Evolutionary conservation across 805 yeast genomes (phyloP).

Genomic region (Yamadazyma philogaea): DNA sequence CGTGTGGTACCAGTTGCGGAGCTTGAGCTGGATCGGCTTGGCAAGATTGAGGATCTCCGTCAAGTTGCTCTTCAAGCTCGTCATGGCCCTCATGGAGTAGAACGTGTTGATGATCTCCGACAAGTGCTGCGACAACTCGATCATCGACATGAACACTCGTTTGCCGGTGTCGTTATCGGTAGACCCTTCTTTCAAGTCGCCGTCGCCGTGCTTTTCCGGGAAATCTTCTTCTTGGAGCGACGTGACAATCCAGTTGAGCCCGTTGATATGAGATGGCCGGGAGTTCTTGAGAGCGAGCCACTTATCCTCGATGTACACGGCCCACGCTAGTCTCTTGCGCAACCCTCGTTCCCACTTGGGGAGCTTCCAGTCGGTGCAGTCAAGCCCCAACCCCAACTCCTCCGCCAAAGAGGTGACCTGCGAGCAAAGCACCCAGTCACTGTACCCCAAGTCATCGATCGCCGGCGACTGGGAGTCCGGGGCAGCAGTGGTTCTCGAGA

Average conservation of each 20-base stretch:
- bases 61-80: slow-evolving; percentile 47
- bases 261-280: slow-evolving; percentile 77
- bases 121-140: slow-evolving; percentile 62
- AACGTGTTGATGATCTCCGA: slow-evolving; percentile 71
- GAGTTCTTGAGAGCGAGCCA: slow-evolving; percentile 84
- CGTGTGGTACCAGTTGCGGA: slow-evolving; percentile 76
- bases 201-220: slow-evolving; percentile 63
- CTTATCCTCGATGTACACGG: slow-evolving; percentile 86
- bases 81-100: slow-evolving; percentile 67
- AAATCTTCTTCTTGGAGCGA: slow-evolving; percentile 71
- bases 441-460: slow-evolving; percentile 41
- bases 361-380: slow-evolving; percentile 85
- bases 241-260: slow-evolving; percentile 76
- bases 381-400: slow-evolving; percentile 87
- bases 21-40: slow-evolving; percentile 71
- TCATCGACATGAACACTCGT: slow-evolving; percentile 62
- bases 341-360: slow-evolving; percentile 95
- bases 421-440: slow-evolving; percentile 82
- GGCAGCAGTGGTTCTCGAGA: slow-evolving; percentile 11
- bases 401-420: slow-evolving; percentile 87
- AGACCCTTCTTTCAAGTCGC: slow-evolving; percentile 53
- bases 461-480: not conserved
- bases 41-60: slow-evolving; percentile 72
- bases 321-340: slow-evolving; percentile 91
- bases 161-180: slow-evolving; percentile 72